Evolutionary conservation across 2,329 filamentous ascomycete species (phyloP), one percentile per base, ranked within the genome.

Genomic region (Aspergillus ochraceus): DNA sequence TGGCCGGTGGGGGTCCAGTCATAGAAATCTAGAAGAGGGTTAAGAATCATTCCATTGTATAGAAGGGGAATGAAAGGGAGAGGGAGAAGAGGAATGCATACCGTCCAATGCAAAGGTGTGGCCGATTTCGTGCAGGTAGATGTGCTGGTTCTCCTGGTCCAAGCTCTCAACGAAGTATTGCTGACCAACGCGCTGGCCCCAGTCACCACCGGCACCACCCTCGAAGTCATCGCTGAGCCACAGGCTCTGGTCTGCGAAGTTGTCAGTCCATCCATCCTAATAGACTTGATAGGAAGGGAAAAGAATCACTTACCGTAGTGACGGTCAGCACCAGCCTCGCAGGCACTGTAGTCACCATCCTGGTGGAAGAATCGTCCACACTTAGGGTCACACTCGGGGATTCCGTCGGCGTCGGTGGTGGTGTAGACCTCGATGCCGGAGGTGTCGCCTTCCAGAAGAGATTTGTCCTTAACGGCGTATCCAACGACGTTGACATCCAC

Each of bases 151-250:
- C 29, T 63, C 60, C 0, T 32, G 30, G 4, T 58, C 47, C 22
- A 64, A 22, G 26, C 55, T 55, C 52, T 64, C 30, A 42, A 64
- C 39, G 45, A 64, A 64, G 45, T 64, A 64, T 19, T 61, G 55
- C 39, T 52, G 32, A 2, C 63, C 63, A 2, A 64, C 51, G 14
- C 61, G 63, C 49, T 64, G 63, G 20, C 63, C 63, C 60, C 63
- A 64, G 52, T 64, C 63, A 29, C 63, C 63, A 24, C 63, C 63
- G 0, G 61, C 55, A 12, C 63, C 60, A 22, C 63, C 63, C 20
- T 61, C 22, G 46, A 64, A 63, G 24, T 58, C 62, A 50, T 64
- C 62, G 1, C 58, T 64, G 29, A 64, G 60, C 62, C 62, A 64
- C n/a, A 64, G 24, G 50, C 63, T 64, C 42, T 64, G 49, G 39